Conservation (phyloP, 2,329 filamentous ascomycete species). For the Epichloe baconii region DNA sequence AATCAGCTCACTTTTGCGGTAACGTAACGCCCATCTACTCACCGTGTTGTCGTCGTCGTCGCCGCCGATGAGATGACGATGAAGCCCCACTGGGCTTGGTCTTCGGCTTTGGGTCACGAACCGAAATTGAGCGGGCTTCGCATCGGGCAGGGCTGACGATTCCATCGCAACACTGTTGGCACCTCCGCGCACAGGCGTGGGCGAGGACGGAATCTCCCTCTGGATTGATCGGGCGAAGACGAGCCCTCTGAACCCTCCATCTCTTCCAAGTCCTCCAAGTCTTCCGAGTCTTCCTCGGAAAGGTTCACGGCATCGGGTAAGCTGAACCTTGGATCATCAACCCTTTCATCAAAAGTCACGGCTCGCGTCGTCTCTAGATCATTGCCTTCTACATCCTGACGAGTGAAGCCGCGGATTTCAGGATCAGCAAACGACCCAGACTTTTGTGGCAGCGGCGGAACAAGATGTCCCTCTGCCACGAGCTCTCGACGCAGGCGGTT, state of each 20-base stretch:
- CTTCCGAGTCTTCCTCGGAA: constrained; percentile 3
- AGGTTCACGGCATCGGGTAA: constrained; percentile 10
- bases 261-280: background rate
- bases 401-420: constrained; percentile 21
- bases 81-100: background rate
- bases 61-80: background rate
- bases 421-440: constrained; percentile 10
- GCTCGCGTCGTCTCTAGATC: constrained; percentile 15
- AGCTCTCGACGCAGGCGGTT: constrained; percentile 21
- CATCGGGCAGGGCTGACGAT: background rate
- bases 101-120: background rate
- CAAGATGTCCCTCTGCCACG: constrained; percentile 26
- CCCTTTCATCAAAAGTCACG: constrained; percentile 19
- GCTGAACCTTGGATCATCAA: constrained; percentile 20
- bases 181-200: constrained; percentile 5
- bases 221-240: constrained; percentile 3
- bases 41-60: background rate
- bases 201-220: constrained; percentile 3
- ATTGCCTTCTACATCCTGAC: constrained; percentile 12
- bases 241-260: background rate
- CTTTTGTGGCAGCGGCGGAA: constrained; percentile 24
- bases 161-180: background rate
- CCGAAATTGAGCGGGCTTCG: background rate
- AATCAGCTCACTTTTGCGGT: background rate
- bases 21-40: background rate